Conservation (phyloP, 1,284 basidiomycete genomes). For the Nidula niveotomentosa region DNA sequence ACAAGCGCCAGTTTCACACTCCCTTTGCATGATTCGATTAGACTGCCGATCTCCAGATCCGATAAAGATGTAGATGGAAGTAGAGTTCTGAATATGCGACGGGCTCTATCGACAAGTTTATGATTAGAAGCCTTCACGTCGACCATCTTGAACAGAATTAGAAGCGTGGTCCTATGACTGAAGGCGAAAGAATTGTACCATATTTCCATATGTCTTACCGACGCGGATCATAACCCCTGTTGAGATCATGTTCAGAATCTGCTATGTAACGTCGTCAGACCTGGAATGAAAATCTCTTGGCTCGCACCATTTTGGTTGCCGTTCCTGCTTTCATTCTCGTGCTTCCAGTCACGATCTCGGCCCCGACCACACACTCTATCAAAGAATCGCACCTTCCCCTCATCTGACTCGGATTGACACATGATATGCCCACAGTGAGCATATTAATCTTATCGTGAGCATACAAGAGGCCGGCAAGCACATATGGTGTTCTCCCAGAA, state of each 20-base stretch:
- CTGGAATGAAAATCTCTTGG: too few species aligned
- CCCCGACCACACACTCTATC: constrained; percentile 24
- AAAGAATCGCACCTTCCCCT: constrained; percentile 20
- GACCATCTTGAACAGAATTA: constrained; percentile 23
- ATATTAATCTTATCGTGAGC: constrained; percentile 16
- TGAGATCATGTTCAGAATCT: constrained; percentile 33
- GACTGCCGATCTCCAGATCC: constrained; percentile 23
- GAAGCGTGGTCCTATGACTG: not conserved
- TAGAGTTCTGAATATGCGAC: constrained; percentile 25
- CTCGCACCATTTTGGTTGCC: too few species aligned
- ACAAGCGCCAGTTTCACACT: constrained; percentile 28
- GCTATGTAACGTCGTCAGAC: not conserved
- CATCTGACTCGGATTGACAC: constrained; percentile 23
- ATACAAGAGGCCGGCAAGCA: constrained; percentile 23
- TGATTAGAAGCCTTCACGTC: constrained; percentile 25
- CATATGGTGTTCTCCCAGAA: constrained; percentile 31
- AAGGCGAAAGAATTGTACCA: constrained; percentile 14
- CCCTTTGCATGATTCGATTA: constrained; percentile 22
- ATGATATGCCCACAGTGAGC: constrained; percentile 25
- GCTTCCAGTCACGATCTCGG: too few species aligned
- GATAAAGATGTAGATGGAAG: constrained; percentile 9
- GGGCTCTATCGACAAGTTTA: constrained; percentile 26
- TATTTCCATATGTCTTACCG: constrained; percentile 30
- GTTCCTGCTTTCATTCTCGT: too few species aligned
- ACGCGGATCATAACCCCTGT: constrained; percentile 28